A percentile compares a stretch with the other conserved stretches of the same genome.
Conservation (phyloP, 495 filamentous ascomycete species). For the Talaromyces wortmannii region DNA sequence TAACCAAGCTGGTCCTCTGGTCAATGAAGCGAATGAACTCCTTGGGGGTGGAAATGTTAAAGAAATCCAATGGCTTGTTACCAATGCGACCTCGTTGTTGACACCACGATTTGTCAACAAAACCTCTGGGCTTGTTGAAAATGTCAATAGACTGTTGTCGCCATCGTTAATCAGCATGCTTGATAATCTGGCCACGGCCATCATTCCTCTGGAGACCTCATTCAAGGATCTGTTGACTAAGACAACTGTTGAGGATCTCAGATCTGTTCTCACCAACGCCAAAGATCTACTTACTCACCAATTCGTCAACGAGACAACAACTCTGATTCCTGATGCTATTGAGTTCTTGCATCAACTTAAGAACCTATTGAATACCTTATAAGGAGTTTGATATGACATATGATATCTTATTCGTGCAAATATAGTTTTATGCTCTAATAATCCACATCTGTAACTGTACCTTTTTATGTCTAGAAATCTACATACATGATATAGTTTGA, state of each 20-base stretch:
- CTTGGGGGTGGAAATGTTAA: too few species aligned
- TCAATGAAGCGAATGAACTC: too few species aligned
- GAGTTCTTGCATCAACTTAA: slow-evolving; percentile 17
- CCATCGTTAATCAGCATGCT: slow-evolving; percentile 26
- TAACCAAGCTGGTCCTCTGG: too few species aligned
- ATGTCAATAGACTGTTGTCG: slow-evolving; percentile 29
- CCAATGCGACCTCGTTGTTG: slow-evolving; percentile 27
- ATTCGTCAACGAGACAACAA: slow-evolving; percentile 30
- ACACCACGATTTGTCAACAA: slow-evolving; percentile 23
- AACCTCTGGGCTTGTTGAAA: slow-evolving; percentile 23
- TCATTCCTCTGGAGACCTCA: slow-evolving; percentile 22
- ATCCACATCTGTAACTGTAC: too few species aligned
- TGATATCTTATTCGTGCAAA: too few species aligned
- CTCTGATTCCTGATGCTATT: slow-evolving; percentile 18
- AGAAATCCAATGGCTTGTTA: slow-evolving; percentile 27
- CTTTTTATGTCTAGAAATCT: too few species aligned
- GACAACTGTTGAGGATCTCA: slow-evolving; percentile 22
- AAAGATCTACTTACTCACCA: slow-evolving; percentile 27
- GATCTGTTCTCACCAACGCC: slow-evolving; percentile 32
- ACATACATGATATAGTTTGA: too few species aligned
- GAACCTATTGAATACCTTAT: slow-evolving; percentile 17
- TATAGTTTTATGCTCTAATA: too few species aligned
- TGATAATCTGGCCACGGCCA: slow-evolving; percentile 24
- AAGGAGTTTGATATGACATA: too few species aligned
- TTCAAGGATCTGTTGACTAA: slow-evolving; percentile 24